phyloP scores from a whole-genome alignment of 768 basidiomycete genomes.

The Suillus bovinus region DNA sequence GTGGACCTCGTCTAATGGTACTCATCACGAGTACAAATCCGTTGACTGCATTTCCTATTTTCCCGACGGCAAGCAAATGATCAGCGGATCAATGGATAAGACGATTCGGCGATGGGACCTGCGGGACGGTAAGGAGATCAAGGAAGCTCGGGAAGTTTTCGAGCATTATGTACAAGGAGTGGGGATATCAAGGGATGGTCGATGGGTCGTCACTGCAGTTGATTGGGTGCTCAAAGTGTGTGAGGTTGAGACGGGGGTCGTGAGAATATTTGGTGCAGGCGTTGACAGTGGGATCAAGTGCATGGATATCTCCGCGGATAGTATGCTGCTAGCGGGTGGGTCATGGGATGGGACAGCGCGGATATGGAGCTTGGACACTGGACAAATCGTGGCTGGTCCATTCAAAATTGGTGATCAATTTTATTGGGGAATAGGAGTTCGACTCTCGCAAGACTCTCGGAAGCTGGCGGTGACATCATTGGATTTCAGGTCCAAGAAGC shows the following conservation, averaged over 20 bases:
- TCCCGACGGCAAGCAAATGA: neutral
- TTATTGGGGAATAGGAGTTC: neutral
- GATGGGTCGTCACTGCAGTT: neutral
- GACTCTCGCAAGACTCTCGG: neutral
- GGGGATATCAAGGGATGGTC: neutral
- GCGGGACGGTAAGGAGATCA: neutral
- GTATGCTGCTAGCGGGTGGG: neutral
- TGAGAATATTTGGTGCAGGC: neutral
- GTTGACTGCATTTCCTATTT: neutral
- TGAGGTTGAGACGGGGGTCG: neutral
- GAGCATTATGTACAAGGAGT: accelerated
- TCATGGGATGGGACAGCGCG: accelerated
- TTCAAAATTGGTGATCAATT: no score
- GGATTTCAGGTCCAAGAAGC: no score
- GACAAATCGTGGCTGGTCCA: neutral
- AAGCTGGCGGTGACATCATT: neutral
- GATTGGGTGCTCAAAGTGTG: neutral
- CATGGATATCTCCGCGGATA: neutral
- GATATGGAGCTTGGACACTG: neutral
- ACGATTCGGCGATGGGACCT: neutral
- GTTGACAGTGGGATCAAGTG: neutral
- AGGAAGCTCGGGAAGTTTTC: neutral
- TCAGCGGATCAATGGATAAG: neutral
- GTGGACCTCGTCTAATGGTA: no score
- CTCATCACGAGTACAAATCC: no score